A percentile compares a stretch with the other conserved stretches of the same genome.
phyloP scores from a whole-genome alignment of 768 basidiomycete genomes.

The Russula griseocarnosa region DNA sequence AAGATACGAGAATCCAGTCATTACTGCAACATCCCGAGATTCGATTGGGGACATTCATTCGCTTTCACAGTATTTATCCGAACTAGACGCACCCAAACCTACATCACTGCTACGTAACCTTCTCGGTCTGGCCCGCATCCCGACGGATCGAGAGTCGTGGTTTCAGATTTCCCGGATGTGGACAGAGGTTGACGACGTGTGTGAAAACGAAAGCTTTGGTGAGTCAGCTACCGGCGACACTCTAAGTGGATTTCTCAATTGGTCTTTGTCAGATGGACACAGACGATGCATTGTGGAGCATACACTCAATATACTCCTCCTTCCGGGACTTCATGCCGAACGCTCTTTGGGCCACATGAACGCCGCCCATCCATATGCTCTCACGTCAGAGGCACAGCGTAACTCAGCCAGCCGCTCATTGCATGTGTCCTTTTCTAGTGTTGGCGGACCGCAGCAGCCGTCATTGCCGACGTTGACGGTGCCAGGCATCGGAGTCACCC shows the following conservation, averaged over 20 bases:
- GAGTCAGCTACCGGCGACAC: conserved; percentile 29
- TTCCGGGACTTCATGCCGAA: conserved; percentile 60
- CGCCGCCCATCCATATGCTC: conserved; percentile 30
- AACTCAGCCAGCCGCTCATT: conserved; percentile 25
- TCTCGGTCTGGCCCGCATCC: conserved; percentile 43
- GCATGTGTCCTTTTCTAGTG: conserved; percentile 30
- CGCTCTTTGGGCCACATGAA: conserved; percentile 30
- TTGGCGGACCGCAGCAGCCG: conserved; percentile 28
- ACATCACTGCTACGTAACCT: conserved; percentile 55
- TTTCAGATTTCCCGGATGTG: conserved; percentile 66
- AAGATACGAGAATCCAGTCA: conserved; percentile 75
- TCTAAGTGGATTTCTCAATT: background rate
- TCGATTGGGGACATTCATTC: conserved; percentile 69
- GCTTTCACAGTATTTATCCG: conserved; percentile 55
- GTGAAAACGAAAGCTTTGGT: conserved; percentile 80
- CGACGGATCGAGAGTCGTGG: conserved; percentile 40
- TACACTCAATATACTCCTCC: conserved; percentile 68
- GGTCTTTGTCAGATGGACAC: conserved; percentile 54
- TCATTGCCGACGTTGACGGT: conserved; percentile 49
- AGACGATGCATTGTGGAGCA: conserved; percentile 73
- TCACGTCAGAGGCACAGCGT: conserved; percentile 27
- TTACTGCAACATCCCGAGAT: conserved; percentile 70
- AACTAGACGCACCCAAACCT: conserved; percentile 66
- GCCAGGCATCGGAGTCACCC: conserved; percentile 59
- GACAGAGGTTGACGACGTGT: conserved; percentile 71